Percentiles rank a stretch among this genome's conserved stretches.
phyloP scores from a whole-genome alignment of 2,329 filamentous ascomycete genomes.

The Aspergillus ibericus region DNA sequence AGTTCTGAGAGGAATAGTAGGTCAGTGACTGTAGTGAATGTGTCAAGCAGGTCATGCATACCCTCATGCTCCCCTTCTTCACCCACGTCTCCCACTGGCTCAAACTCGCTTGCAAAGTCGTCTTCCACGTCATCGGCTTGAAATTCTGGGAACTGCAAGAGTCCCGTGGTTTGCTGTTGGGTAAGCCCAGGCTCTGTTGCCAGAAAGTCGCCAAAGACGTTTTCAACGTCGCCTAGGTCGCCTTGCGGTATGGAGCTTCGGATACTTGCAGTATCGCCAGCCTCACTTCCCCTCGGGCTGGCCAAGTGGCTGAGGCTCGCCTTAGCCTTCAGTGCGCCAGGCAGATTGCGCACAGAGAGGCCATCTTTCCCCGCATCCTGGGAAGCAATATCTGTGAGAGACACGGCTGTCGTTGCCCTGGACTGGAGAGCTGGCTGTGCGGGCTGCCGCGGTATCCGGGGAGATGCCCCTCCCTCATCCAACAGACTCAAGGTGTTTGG shows the following conservation, averaged over 20 bases:
- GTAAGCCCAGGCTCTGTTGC: conserved; percentile 42
- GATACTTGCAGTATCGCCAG: conserved; percentile 52
- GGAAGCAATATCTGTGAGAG: conserved; percentile 76
- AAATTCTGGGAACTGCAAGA: conserved; percentile 37
- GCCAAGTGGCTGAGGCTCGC: conserved; percentile 44
- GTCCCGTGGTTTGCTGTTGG: conserved; percentile 36
- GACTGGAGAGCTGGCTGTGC: conserved; percentile 49
- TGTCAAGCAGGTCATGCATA: conserved; percentile 28
- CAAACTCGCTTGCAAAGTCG: conserved; percentile 76
- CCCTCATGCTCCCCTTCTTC: conserved; percentile 58
- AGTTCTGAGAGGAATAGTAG: conserved; percentile 23
- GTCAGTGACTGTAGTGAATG: conserved; percentile 12
- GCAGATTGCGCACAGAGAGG: conserved; percentile 46
- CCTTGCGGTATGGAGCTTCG: conserved; percentile 53
- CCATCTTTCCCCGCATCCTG: conserved; percentile 67
- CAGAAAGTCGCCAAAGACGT: conserved; percentile 72
- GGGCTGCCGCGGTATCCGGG: conserved; percentile 36
- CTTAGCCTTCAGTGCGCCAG: conserved; percentile 33
- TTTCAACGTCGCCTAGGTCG: conserved; percentile 73
- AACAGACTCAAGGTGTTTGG: conserved; percentile 41
- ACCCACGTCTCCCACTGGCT: conserved; percentile 62
- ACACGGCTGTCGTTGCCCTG: conserved; percentile 80
- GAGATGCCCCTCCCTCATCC: conserved; percentile 33
- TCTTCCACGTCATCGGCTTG: conserved; percentile 56
- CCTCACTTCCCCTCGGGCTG: conserved; percentile 51